Percentiles rank a stretch among this genome's conserved stretches.
Conservation (phyloP, 495 filamentous ascomycete species). For the Pseudotulostoma volvatum region DNA sequence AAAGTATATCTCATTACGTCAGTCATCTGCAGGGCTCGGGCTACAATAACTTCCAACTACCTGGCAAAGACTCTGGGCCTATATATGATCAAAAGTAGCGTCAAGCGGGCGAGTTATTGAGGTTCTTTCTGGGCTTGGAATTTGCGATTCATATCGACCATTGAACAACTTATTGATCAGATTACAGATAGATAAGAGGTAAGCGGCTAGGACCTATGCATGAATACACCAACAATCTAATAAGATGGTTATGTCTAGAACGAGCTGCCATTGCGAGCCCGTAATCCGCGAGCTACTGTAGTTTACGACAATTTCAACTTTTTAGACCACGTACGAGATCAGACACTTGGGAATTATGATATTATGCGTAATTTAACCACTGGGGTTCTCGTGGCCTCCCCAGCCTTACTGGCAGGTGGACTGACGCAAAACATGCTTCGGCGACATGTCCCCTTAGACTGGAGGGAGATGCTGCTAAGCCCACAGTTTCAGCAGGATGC, state of each 20-base stretch:
- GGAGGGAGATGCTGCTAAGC: too few relatives aligned
- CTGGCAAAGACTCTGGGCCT: not conserved
- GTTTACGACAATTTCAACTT: not conserved
- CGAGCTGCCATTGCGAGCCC: not conserved
- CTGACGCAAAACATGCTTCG: not conserved
- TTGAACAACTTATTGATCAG: too few relatives aligned
- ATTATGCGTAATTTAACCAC: not conserved
- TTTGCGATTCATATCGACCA: too few relatives aligned
- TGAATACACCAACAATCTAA: too few relatives aligned
- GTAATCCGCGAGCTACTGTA: not conserved
- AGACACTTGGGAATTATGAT: not conserved
- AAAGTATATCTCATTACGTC: not conserved
- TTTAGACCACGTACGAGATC: not conserved
- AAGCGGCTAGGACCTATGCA: too few relatives aligned
- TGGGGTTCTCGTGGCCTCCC: not conserved
- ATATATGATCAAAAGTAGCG: not conserved
- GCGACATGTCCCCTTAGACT: not conserved
- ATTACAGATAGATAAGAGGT: too few relatives aligned
- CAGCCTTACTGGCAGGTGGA: not conserved
- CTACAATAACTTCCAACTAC: not conserved
- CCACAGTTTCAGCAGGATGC: too few relatives aligned
- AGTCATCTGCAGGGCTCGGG: not conserved
- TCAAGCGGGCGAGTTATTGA: not conserved
- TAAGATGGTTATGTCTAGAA: too few relatives aligned
- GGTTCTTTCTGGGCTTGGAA: not conserved